Conservation (phyloP, 1,284 basidiomycete species). For the Ceratobasidium theobromae region DNA sequence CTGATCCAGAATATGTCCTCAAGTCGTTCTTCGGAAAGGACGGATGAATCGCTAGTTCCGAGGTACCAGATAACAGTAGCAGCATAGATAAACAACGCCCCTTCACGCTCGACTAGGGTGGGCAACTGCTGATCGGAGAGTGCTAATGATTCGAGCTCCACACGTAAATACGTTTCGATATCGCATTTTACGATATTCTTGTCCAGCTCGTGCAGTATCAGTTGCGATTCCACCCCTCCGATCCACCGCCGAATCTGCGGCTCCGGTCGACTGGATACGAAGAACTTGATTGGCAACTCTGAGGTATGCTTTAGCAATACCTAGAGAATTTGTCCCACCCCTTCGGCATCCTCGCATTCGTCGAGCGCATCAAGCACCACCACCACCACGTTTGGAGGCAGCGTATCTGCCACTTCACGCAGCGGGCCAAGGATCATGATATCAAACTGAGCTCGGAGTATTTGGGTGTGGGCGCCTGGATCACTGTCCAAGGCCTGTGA, state of each 20-base stretch:
- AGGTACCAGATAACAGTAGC: slow-evolving; percentile 10
- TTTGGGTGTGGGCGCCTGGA: neutral
- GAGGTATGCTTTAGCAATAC: neutral
- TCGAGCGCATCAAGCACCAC: slow-evolving; percentile 33
- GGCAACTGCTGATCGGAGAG: neutral
- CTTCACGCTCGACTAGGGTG: neutral
- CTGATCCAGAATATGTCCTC: neutral
- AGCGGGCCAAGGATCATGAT: slow-evolving; percentile 10
- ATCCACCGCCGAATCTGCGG: neutral
- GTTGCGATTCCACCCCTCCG: neutral
- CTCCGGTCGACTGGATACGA: slow-evolving; percentile 32
- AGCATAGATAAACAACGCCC: slow-evolving; percentile 18
- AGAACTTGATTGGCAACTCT: slow-evolving; percentile 16
- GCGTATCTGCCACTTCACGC: neutral
- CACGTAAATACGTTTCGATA: slow-evolving; percentile 16
- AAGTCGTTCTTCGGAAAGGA: neutral
- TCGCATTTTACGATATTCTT: slow-evolving; percentile 23
- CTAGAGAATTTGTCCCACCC: neutral
- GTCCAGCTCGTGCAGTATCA: slow-evolving; percentile 31
- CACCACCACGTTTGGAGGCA: neutral
- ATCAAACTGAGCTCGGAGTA: slow-evolving; percentile 16
- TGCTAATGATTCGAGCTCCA: neutral
- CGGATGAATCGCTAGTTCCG: neutral
- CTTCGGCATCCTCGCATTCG: slow-evolving; percentile 22
- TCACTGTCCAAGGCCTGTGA: neutral